Base-by-base conservation (phyloP, 306 rosid genomes). In the Prunus mira region DNA sequence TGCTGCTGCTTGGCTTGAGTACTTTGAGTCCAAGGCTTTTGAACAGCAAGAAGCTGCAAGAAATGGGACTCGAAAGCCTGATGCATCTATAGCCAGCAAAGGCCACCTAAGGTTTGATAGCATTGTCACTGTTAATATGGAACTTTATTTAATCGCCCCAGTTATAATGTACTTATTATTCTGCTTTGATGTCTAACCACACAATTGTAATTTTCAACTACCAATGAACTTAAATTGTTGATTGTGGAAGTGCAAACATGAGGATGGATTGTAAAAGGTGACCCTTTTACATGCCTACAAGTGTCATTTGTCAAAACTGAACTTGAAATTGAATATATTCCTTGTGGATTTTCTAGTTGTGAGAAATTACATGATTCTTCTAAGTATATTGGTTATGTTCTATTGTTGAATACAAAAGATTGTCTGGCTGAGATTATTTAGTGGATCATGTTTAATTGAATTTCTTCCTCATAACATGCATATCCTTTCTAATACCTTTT, bases 1-100 rank as follows among this genome's bases (percentile, higher is more conserved):
- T 65, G 98, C 99, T 82, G 99, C 99, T 18, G 99, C 99, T 67
- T 96, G 99, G 99, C 98, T 96, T 47, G 99, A 96, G 76, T 96
- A 96, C 84, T 96, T 96, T 73, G 98, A 92, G 86, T 96, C 99
- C 83, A 96, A 96, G 93, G 98, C 98, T 88, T 87, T 92, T 79
- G 99, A 96, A 81, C 99, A 96, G 83, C 99, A 96, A 88, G 99
- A 96, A 86, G 99, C 98, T 82, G 98, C 97, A 52, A 85, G 96
- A 79, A 92, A 92, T 84, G 99, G 99, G 76, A 92, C 97, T 72
- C 90, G 91, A 67, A 96, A 92, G 79, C 99, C 96, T 45, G 99
- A 96, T 82, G 98, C 99, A 46, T 92, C 97, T 34, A 92, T 96
- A 74, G 99, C 99, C 67, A 89, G 99, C 86, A 96, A 92, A 90